Evolutionary conservation across 1,284 basidiomycete species (phyloP), one percentile per base, ranked within the genome.

Genomic region (Ganoderma meredithae): DNA sequence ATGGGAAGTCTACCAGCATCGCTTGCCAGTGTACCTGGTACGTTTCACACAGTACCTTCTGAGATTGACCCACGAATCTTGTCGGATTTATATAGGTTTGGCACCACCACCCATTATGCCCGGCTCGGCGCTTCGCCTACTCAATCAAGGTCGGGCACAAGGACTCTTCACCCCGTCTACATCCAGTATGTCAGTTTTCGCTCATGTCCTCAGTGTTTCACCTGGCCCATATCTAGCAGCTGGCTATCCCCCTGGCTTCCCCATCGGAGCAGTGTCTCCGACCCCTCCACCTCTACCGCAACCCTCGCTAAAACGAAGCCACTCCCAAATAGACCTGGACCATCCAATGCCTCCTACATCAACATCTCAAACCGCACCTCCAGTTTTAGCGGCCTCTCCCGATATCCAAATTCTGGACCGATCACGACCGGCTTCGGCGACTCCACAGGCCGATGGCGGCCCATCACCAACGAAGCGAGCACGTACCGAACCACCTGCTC

Each of bases 61-160:
- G 76, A 15, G 39, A 8, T 65, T 86, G 85, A 62, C 84, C 85
- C 52, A 83, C 87, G 8, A 60, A 39, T 55, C 6, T 22, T 33
- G n/a, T 39, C 8, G 85, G 87, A 85, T 60, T 87, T 79, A 43
- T 61, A 84, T 86, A 64, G 84, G 86, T 71, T 84, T 93, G 66
- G 89, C 89, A 2, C 88, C 91, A n/a, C 86, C 91, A 56, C 90
- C 92, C 59, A 93, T 93, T 74, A 88, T 92, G 86, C 92, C 92
- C 44, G 90, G 92, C 63, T 93, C 92, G 60, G 93, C 93, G 31
- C 86, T 93, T 49, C 89, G 90, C 64, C 83, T 94, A 58, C 84
- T 95, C 52, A 91, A 93, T 75, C 92, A 95, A 83, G 93, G 93
- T 66, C 89, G 93, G 64, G 93, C 93, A 0, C 92, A 95, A 81